Evolutionary conservation across 768 basidiomycete species (phyloP).

Genomic region (Boletus patriciae): DNA sequence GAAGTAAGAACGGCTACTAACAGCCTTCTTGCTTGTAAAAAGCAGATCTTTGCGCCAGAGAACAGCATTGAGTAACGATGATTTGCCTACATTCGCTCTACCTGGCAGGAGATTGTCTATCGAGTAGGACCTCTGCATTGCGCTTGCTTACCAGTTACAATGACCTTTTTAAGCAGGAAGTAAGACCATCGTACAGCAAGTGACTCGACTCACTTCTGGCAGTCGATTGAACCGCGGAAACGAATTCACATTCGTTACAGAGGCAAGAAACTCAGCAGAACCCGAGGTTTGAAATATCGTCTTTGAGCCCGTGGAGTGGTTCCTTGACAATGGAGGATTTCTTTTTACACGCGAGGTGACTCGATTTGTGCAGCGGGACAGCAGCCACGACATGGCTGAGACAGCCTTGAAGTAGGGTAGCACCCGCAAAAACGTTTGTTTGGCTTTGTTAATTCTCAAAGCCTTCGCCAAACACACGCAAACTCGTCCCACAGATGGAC

Average conservation of each 20-base stretch:
- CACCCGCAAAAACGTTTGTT: too few relatives aligned
- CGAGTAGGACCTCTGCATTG: background rate
- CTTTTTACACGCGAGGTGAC: background rate
- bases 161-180: conserved; percentile 14
- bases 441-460: conserved; percentile 25
- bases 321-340: conserved; percentile 3
- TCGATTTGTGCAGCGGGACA: background rate
- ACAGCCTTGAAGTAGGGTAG: background rate
- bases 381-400: conserved; percentile 15
- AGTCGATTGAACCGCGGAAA: conserved; percentile 19
- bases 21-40: conserved; percentile 69
- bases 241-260: conserved; percentile 19
- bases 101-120: conserved; percentile 39
- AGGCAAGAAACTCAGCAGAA: conserved; percentile 31
- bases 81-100: conserved; percentile 79
- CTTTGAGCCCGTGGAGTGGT: conserved; percentile 12
- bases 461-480: conserved; percentile 23
- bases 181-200: background rate
- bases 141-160: conserved; percentile 28
- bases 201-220: conserved; percentile 29
- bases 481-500: conserved; percentile 17
- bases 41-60: conserved; percentile 56
- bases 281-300: conserved; percentile 23
- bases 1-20: conserved; percentile 34
- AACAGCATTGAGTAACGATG: conserved; percentile 68